Conservation (phyloP, 352 stramenopile species). For the Pythium dissimile region DNA sequence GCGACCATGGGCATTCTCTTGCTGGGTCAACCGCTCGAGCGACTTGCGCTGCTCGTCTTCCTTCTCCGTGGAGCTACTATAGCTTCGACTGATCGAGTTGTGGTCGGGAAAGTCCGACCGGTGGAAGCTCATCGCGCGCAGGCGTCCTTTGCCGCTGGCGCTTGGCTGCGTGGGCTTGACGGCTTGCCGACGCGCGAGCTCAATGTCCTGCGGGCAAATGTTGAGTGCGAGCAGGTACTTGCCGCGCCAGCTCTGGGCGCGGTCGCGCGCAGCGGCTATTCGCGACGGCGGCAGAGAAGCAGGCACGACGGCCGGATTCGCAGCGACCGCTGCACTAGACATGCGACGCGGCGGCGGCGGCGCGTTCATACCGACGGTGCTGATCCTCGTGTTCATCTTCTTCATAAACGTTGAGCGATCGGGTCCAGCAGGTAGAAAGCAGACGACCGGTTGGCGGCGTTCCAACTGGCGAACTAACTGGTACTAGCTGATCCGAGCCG, state of each 20-base stretch:
- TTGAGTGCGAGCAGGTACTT: constrained; percentile 80
- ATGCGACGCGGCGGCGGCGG: constrained; percentile 1
- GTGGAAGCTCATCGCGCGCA: constrained; percentile 12
- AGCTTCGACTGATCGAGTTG: constrained; percentile 21
- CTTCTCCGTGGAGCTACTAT: constrained; percentile 25
- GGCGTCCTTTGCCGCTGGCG: not conserved
- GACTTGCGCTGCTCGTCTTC: constrained; percentile 24
- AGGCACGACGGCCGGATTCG: not conserved
- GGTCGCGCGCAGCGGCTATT: constrained; percentile 6
- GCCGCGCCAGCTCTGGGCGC: constrained; percentile 59
- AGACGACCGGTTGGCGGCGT: no score
- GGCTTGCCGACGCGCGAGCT: constrained; percentile 12
- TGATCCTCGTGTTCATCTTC: not conserved
- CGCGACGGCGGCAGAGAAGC: constrained; percentile 1
- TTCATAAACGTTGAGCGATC: not conserved
- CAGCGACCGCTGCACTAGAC: not conserved
- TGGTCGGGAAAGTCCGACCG: constrained; percentile 8
- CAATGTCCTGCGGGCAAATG: constrained; percentile 53
- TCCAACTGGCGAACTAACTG: no score
- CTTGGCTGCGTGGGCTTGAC: not conserved
- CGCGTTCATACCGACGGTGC: not conserved
- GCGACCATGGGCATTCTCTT: not conserved
- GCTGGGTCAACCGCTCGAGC: constrained; percentile 4
- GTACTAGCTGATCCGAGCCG: no score
- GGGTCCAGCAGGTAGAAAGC: no score